Conservation (phyloP, 2,329 filamentous ascomycete species). For the Fragosphaeria purpurea region DNA sequence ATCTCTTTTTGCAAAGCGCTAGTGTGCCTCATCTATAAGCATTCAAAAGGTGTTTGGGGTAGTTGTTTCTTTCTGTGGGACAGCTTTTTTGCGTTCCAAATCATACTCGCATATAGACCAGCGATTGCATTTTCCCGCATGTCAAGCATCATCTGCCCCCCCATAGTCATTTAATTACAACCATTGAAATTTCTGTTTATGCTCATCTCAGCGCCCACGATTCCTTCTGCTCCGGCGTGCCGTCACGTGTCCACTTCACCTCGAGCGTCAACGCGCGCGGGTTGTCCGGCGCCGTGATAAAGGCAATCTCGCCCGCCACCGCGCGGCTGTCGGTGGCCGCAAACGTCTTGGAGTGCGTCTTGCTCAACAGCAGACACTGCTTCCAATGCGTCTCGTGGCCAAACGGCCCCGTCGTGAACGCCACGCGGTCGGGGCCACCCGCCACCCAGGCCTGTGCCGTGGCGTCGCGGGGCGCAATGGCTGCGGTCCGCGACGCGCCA, state of each 20-base stretch:
- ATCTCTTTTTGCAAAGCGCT: constrained; percentile 69
- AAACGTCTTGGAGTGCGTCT: constrained; percentile 40
- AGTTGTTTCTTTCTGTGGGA: too few relatives aligned
- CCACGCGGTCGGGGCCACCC: constrained; percentile 50
- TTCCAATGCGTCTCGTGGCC: constrained; percentile 81
- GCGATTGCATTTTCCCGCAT: too few relatives aligned
- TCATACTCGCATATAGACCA: not conserved
- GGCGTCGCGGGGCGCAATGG: constrained; percentile 38
- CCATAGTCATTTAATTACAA: too few relatives aligned
- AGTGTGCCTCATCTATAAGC: constrained; percentile 12
- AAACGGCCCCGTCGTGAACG: constrained; percentile 78
- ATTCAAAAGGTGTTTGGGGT: too few relatives aligned
- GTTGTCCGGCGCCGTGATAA: constrained; percentile 58
- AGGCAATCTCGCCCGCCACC: constrained; percentile 59
- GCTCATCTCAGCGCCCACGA: constrained; percentile 29
- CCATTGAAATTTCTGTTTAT: too few relatives aligned
- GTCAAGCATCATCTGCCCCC: too few relatives aligned
- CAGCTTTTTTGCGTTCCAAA: too few relatives aligned
- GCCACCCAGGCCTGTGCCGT: constrained; percentile 56
- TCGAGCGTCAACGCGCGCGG: constrained; percentile 58
- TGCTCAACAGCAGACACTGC: constrained; percentile 66
- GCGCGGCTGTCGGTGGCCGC: constrained; percentile 43
- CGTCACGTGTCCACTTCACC: constrained; percentile 47
- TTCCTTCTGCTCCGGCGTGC: constrained; percentile 30
- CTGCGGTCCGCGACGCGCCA: constrained; percentile 46